Evolutionary conservation across 2,329 filamentous ascomycete species (phyloP), one percentile per base, ranked within the genome.

Genomic region (Penicillium sp.): DNA sequence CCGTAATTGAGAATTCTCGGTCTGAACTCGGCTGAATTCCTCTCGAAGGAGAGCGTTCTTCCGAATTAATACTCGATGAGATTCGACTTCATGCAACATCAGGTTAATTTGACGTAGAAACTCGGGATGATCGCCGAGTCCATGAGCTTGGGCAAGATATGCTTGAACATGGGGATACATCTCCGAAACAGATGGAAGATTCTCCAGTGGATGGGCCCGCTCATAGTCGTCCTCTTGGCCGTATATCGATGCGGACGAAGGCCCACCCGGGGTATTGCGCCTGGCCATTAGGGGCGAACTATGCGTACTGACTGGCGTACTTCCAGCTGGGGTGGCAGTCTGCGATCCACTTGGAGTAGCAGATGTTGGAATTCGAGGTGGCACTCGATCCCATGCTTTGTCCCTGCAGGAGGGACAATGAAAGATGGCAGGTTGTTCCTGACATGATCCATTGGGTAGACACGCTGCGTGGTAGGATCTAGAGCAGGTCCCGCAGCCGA

Each of bases 401-500:
- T 46, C 44, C 18, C 42, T 60, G 43, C 67, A 69, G 9, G 65
- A 58, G 7, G 65, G 61, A 29, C 66, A 69, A 45, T 63, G 40
- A 34, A 68, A 69, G n/a, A 36, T 36, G 37, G 17, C 3, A 10
- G 34, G 4, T n/a, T 37, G 34, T 3, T 10, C 17, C 12, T 37
- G 34, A 37, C 10, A 12, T 46, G 44, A 15, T 46, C 39, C 9
- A 37, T 33, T 7, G 29, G 40, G 32, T 29, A 70, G 44, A 26
- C 67, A 70, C 13, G 46, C 48, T 20, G 46, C 45, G 49, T 69
- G 67, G 49, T 69, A 69, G 8, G 67, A 65, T 49, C 67, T 62
- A 54, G 63, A 68, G 52, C 67, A 69, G 7, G 65, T 67, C 40
- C 59, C 55, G 49, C 68, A 70, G 1, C 47, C 50, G 32, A 67